Evolutionary conservation across 805 yeast genomes (phyloP).

Genomic region (Yamadazyma nakazawae): DNA sequence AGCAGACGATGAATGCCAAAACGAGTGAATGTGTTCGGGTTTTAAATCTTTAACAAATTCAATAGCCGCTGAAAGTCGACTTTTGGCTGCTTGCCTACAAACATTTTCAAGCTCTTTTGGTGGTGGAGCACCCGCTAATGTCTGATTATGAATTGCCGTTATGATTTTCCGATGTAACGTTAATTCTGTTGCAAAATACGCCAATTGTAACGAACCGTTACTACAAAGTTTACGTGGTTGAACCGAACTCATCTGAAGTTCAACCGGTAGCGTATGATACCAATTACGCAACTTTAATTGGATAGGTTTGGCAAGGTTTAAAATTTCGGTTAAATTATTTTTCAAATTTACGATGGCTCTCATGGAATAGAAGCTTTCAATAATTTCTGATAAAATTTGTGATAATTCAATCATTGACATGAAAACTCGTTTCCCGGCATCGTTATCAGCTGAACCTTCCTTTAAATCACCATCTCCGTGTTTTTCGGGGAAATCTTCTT

Average conservation of each 20-base stretch:
- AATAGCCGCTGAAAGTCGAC: conserved; percentile 76
- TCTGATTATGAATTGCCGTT: conserved; percentile 44
- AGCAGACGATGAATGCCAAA: conserved; percentile 85
- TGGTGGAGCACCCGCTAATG: conserved; percentile 28
- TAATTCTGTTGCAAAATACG: conserved; percentile 87
- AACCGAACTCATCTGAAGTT: conserved; percentile 58
- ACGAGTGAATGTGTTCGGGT: conserved; percentile 80
- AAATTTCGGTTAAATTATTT: conserved; percentile 60
- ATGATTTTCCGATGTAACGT: conserved; percentile 79
- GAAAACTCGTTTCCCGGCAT: conserved; percentile 66
- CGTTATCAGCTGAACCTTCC: conserved; percentile 65
- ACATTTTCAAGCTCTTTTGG: conserved; percentile 45
- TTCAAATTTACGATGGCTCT: conserved; percentile 52
- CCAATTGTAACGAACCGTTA: conserved; percentile 74
- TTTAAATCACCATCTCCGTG: conserved; percentile 50
- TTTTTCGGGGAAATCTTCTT: conserved; percentile 77
- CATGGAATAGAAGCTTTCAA: conserved; percentile 70
- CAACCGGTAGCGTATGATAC: conserved; percentile 70
- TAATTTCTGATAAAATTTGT: conserved; percentile 65
- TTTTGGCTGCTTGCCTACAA: conserved; percentile 81
- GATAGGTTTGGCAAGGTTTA: conserved; percentile 76
- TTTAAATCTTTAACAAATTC: conserved; percentile 73
- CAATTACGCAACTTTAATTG: conserved; percentile 69
- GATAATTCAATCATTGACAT: conserved; percentile 65
- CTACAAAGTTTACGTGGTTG: conserved; percentile 64